Conservation (phyloP, 2,329 filamentous ascomycete species). For the Bipolaris zeicola region DNA sequence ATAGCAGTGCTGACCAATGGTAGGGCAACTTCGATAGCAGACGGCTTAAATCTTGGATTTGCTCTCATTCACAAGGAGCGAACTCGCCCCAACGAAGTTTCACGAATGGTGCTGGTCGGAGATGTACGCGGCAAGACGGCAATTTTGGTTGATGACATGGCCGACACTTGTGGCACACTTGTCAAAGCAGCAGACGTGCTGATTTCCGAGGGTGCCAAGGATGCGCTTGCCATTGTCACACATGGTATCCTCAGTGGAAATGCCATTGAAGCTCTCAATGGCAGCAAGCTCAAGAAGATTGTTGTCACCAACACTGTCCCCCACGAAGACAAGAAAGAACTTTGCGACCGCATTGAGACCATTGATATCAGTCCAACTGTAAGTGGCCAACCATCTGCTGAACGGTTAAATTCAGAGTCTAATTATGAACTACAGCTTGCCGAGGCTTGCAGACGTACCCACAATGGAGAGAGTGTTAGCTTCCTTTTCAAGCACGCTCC, state of each 20-base stretch:
- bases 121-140: conserved; percentile 89
- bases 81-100: conserved; percentile 86
- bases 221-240: conserved; percentile 93
- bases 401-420: conserved; percentile 9
- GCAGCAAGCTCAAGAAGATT: conserved; percentile 74
- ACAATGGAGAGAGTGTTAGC: conserved; percentile 72
- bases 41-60: conserved; percentile 87
- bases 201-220: conserved; percentile 76
- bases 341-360: conserved; percentile 80
- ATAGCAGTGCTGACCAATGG: conserved; percentile 19
- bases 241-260: conserved; percentile 90
- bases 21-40: conserved; percentile 87
- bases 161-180: conserved; percentile 89
- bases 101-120: conserved; percentile 93
- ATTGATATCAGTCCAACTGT: conserved; percentile 88
- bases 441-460: conserved; percentile 73
- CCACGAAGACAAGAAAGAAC: conserved; percentile 77
- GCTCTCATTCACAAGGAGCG: conserved; percentile 97
- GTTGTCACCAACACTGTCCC: conserved; percentile 92
- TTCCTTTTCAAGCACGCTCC: conserved; percentile 73
- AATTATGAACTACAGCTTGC: conserved; percentile 56
- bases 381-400: conserved; percentile 30
- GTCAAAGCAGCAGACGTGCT: conserved; percentile 89
- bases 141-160: conserved; percentile 98
- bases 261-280: conserved; percentile 84